Evolutionary conservation across 805 yeast genomes (phyloP).

Genomic region (Kuraishia piskuri): DNA sequence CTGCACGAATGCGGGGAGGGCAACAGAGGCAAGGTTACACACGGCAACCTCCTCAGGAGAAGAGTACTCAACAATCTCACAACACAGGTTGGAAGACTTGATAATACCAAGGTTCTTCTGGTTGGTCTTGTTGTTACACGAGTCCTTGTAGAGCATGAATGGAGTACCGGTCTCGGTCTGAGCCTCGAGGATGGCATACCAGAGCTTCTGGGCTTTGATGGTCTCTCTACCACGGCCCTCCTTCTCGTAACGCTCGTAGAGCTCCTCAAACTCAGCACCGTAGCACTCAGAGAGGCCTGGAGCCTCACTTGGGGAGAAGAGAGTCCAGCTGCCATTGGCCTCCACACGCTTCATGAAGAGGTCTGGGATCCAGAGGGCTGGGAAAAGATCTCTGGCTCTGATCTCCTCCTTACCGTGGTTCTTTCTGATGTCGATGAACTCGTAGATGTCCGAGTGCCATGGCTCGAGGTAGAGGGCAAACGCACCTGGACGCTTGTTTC

Average conservation of each 20-base stretch:
- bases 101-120: constrained; percentile 90
- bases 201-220: constrained; percentile 80
- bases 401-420: constrained; percentile 93
- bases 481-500: constrained; percentile 97
- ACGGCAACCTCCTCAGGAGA: constrained; percentile 92
- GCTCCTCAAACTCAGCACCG: constrained; percentile 72
- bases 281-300: constrained; percentile 78
- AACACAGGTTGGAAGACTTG: constrained; percentile 88
- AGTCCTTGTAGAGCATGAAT: constrained; percentile 87
- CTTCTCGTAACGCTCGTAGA: constrained; percentile 66
- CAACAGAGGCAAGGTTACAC: constrained; percentile 88
- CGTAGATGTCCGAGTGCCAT: constrained; percentile 92
- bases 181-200: constrained; percentile 84
- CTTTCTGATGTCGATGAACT: constrained; percentile 77
- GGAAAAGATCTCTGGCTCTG: constrained; percentile 88
- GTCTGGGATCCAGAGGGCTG: constrained; percentile 93
- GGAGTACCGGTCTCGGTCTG: constrained; percentile 98
- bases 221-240: constrained; percentile 58
- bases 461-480: constrained; percentile 92
- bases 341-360: constrained; percentile 89
- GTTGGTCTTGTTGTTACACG: constrained; percentile 80
- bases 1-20: constrained; percentile 72
- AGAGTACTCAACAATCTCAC: constrained; percentile 90
- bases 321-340: constrained; percentile 70
- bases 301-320: constrained; percentile 84